Conservation (phyloP, 2,329 filamentous ascomycete genomes). For the Metarhizium rileyi region DNA sequence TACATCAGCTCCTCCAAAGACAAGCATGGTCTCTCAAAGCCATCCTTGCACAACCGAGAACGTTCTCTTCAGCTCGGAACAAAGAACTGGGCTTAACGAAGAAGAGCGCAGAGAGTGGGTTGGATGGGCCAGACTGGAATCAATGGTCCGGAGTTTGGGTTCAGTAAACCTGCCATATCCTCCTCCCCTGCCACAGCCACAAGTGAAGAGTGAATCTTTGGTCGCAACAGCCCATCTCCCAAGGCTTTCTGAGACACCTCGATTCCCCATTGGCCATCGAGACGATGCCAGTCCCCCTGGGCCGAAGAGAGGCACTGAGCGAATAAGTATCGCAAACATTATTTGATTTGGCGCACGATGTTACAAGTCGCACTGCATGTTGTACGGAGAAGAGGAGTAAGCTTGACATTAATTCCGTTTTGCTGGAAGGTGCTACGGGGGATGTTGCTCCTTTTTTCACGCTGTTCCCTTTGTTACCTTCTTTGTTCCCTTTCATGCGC, state of each 20-base stretch:
- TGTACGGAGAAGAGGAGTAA: neutral
- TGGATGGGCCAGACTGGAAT: conserved; percentile 69
- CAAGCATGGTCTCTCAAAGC: conserved; percentile 8
- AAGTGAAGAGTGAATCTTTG: conserved; percentile 26
- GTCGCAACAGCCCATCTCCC: conserved; percentile 17
- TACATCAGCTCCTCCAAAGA: conserved; percentile 14
- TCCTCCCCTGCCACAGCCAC: conserved; percentile 20
- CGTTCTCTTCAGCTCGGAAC: conserved; percentile 34
- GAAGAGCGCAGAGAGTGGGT: conserved; percentile 61
- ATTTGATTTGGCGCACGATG: conserved; percentile 20
- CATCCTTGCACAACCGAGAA: conserved; percentile 21
- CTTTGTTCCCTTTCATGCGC: conserved; percentile 2
- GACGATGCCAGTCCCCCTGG: conserved; percentile 18
- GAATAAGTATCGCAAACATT: conserved; percentile 27
- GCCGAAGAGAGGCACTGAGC: conserved; percentile 18
- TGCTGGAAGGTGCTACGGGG: neutral
- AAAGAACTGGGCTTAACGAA: conserved; percentile 41
- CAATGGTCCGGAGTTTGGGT: conserved; percentile 23
- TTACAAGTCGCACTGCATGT: neutral
- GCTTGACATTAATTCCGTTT: neutral
- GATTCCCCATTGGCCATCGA: conserved; percentile 19
- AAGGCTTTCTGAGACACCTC: conserved; percentile 20
- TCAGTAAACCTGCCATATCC: conserved; percentile 19
- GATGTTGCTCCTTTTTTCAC: neutral
- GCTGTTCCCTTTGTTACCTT: neutral